phyloP scores from a whole-genome alignment of 257 asterid species.

The Craterostigma plantagineum region DNA sequence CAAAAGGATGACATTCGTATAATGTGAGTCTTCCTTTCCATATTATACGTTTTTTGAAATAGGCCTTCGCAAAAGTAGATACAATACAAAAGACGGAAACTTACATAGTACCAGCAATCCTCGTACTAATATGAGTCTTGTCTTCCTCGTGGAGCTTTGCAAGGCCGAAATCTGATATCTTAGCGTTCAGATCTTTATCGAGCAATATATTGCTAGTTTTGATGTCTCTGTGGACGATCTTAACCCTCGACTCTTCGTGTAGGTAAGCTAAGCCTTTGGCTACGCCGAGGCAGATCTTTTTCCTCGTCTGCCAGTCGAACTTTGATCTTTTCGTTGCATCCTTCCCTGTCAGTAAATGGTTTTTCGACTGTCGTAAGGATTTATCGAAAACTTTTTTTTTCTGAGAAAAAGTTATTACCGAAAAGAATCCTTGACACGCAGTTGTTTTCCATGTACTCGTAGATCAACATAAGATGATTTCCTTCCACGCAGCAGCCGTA shows the following conservation, averaged over 20 bases:
- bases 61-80: no score
- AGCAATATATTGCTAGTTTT: slow-evolving; percentile 49
- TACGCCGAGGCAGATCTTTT: slow-evolving; percentile 33
- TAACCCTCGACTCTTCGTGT: slow-evolving; percentile 43
- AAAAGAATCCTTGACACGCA: slow-evolving; percentile 24
- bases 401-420: not conserved
- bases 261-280: slow-evolving; percentile 52
- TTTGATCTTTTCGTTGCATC: no score
- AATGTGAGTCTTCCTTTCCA: no score
- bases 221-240: slow-evolving; percentile 59
- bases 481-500: slow-evolving; percentile 47
- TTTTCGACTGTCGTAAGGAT: not conserved
- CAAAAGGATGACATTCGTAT: not conserved
- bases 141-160: slow-evolving; percentile 50
- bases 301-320: slow-evolving; percentile 38
- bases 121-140: slow-evolving; percentile 40
- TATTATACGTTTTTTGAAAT: not conserved
- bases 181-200: slow-evolving; percentile 33
- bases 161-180: slow-evolving; percentile 53
- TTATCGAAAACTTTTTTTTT: not conserved
- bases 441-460: slow-evolving; percentile 14
- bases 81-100: slow-evolving; percentile 8
- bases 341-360: no score
- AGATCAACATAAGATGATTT: slow-evolving; percentile 25
- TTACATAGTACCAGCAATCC: slow-evolving; percentile 52